Base-by-base conservation (phyloP, 345 rosid species). In the Salix brachista region DNA sequence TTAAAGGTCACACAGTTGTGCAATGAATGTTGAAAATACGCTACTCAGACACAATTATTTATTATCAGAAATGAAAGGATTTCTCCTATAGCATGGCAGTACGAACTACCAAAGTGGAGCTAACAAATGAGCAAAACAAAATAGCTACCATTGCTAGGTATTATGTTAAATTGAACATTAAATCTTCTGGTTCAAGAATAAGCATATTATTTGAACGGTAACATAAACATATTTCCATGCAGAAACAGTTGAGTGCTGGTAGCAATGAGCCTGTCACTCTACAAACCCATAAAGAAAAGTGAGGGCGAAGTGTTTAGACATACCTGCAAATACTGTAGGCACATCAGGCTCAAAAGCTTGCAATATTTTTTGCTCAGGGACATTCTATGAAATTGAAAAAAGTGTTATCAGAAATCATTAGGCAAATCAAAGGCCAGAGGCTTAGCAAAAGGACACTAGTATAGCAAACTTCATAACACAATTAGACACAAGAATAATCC, bases 291-390 rank as follows among this genome's bases (percentile, higher is more conserved):
- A 28, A 23, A 44, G n/a, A 36, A 41, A 41, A 68, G 34, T 4
- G 65, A 73, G 23, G 28, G 46, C 10, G 23, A 76, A 67, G 44
- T 72, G 72, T 36, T 72, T 70, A 72, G 72, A 79, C 89, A 72
- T 91, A 93, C 99, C 89, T 76, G 84, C 66, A 84, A 79, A 80
- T 75, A 83, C 86, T 54, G 88, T 77, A 68, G 88, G 77, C 9
- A 50, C 74, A 78, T 93, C 89, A 58, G 78, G 75, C 87, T 88
- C 94, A 81, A 80, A 90, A 50, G 89, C 89, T 66, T 87, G 91
- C 70, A 93, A 81, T 21, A 85, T 70, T 81, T 77, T 81, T 76
- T 73, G 83, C 71, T 50, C 84, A 70, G 68, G 65, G 65, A 44
- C 34, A 60, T 75, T 77, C 97, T 91, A 78, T 65, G 73, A 75